Base-by-base conservation (phyloP, 495 filamentous ascomycete genomes). In the Annulohypoxylon moriforme region DNA sequence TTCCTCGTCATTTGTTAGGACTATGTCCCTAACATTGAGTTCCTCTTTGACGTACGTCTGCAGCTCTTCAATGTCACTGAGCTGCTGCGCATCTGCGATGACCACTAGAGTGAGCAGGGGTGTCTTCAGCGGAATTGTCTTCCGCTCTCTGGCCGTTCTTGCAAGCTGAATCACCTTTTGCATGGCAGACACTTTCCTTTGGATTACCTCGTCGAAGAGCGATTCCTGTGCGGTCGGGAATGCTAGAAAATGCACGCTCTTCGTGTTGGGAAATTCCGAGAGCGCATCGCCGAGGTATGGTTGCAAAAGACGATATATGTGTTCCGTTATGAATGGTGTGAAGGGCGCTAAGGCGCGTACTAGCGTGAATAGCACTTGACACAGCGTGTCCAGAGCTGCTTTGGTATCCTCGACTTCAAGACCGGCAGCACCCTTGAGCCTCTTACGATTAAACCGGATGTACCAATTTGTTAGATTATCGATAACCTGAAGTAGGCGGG, bases 401-500 rank as follows among this genome's bases (percentile, higher is more conserved):
- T 90, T 80, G 25, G 96, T 98, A 74, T 98, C 96, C 18, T 62
- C 27, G 11, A 25, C 25, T 47, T 96, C 88, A 11, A 92, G 79
- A 13, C 95, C 95, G 75, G 91, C 89, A 80, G 96, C 94, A 62
- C 96, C 96, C 89, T 98, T 99, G 60, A 99, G 84, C 18, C 96
- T 91, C 79, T 93, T 94, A 31, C 96, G 89, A 84, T 99, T 99
- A 85, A 98, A 97, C n/a, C 95, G 89, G 77, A 99, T 99, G 80
- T 99, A 99, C 96, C 96, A 99, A 81, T 99, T 99, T 1, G 96
- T 98, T 5, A 93, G 93, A 80, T 96, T 94, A 76, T 99, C 96
- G 69, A 98, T 96, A 78, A 97, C 87, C 60, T 87, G 88, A 29
- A 99, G 87, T 62, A 99, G 82, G 57, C 92, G 88, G 16, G 96